Conservation (phyloP, 2,329 filamentous ascomycete genomes). For the Colletotrichum eleusines region DNA sequence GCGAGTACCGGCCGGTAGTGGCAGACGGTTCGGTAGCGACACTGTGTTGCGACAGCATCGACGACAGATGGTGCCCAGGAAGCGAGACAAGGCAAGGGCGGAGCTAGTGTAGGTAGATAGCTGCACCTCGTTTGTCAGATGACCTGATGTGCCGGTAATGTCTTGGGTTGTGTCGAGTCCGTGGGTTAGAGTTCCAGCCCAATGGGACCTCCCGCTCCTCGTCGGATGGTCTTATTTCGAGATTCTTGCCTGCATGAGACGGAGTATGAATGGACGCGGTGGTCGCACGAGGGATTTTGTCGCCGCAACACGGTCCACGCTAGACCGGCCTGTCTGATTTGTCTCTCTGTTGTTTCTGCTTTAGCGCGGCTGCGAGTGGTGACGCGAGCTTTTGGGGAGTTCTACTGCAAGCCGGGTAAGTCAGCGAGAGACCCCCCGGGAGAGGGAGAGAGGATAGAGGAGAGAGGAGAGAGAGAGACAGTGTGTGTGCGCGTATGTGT, state of each 20-base stretch:
- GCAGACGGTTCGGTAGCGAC: neutral
- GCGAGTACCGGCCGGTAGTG: neutral
- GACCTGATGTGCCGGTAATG: slow-evolving; percentile 31
- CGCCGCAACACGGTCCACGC: slow-evolving; percentile 1
- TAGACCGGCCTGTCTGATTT: slow-evolving; percentile 18
- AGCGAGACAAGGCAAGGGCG: slow-evolving; percentile 34
- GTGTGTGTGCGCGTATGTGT: too few species aligned
- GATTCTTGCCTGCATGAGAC: slow-evolving; percentile 18
- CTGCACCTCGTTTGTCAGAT: slow-evolving; percentile 30
- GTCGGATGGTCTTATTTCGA: slow-evolving; percentile 19
- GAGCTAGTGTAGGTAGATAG: neutral
- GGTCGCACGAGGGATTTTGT: slow-evolving; percentile 2
- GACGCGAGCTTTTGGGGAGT: slow-evolving; percentile 18
- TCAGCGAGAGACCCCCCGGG: neutral
- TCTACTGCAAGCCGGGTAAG: slow-evolving; percentile 4
- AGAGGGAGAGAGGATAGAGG: neutral
- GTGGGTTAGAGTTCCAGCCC: slow-evolving; percentile 38
- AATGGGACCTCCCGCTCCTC: slow-evolving; percentile 35
- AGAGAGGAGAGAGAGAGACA: neutral
- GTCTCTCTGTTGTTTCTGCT: slow-evolving; percentile 14
- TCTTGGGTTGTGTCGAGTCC: slow-evolving; percentile 31
- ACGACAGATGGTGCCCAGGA: neutral
- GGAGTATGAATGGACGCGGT: slow-evolving; percentile 2
- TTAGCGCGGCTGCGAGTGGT: slow-evolving; percentile 30
- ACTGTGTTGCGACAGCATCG: neutral